Conservation (phyloP, 2,329 filamentous ascomycete species). For the Cytospora piceae region DNA sequence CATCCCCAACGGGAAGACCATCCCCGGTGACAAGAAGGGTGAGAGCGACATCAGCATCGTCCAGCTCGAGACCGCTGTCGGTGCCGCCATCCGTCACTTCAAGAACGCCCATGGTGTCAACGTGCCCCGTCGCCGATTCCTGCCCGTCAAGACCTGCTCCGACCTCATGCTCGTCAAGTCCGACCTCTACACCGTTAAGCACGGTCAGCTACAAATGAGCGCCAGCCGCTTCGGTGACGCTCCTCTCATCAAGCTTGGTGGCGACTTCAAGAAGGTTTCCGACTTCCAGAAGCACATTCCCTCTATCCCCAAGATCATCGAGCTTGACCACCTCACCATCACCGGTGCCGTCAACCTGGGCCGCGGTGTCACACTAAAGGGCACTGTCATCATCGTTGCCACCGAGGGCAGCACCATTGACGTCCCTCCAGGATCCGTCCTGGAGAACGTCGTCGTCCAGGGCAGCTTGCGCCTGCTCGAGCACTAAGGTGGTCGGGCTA, state of each 20-base stretch:
- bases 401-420: constrained; percentile 98
- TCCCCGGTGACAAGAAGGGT: constrained; percentile 98
- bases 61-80: constrained; percentile 97
- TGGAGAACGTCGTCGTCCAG: constrained; percentile 99
- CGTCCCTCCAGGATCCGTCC: constrained; percentile 91
- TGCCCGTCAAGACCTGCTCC: constrained; percentile 99
- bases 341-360: constrained; percentile 97
- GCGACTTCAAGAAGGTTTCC: constrained; percentile 99
- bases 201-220: constrained; percentile 97
- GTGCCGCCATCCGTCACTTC: constrained; percentile 98
- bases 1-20: constrained; percentile 98
- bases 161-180: constrained; percentile 99
- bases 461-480: constrained; percentile 81
- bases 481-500: constrained; percentile 52
- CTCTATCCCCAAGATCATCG: constrained; percentile 87
- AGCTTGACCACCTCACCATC: constrained; percentile 94
- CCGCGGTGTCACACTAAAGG: constrained; percentile 93
- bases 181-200: constrained; percentile 97
- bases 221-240: constrained; percentile 94
- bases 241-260: constrained; percentile 96
- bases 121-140: constrained; percentile 94
- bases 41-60: constrained; percentile 97
- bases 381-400: constrained; percentile 97
- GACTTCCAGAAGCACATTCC: constrained; percentile 90
- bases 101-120: constrained; percentile 98